phyloP scores from a whole-genome alignment of 1,284 basidiomycete species.

The Sphaerobolus stellatus region DNA sequence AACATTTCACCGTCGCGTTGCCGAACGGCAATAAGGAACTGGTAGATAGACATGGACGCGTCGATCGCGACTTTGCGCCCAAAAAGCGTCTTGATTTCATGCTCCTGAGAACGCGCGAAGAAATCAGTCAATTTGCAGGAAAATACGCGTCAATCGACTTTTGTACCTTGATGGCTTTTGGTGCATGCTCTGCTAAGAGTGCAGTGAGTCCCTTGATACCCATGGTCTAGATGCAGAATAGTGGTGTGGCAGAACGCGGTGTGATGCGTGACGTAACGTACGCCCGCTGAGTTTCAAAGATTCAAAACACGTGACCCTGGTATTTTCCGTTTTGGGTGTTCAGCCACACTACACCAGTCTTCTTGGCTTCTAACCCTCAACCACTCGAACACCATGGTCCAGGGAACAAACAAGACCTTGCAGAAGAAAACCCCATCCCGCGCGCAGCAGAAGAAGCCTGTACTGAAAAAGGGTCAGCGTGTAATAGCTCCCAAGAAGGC shows the following conservation, averaged over 20 bases:
- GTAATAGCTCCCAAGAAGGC: slow-evolving; percentile 73
- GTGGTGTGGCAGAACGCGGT: slow-evolving; percentile 1
- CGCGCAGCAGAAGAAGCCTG: slow-evolving; percentile 60
- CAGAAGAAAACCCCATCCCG: slow-evolving; percentile 44
- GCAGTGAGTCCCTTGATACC: slow-evolving; percentile 93
- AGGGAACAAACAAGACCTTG: slow-evolving; percentile 70
- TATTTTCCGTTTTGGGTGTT: too few species aligned
- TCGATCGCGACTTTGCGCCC: slow-evolving; percentile 99
- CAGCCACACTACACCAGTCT: not conserved
- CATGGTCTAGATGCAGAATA: slow-evolving; percentile 42
- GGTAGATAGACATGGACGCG: slow-evolving; percentile 94
- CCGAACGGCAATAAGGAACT: slow-evolving; percentile 97
- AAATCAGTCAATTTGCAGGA: too few species aligned
- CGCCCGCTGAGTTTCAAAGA: too few species aligned
- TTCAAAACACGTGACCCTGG: not conserved
- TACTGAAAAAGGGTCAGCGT: slow-evolving; percentile 72
- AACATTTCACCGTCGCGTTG: slow-evolving; percentile 96
- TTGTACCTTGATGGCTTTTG: slow-evolving; percentile 67
- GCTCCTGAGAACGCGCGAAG: slow-evolving; percentile 46
- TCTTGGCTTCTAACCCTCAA: not conserved
- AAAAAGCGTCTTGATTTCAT: slow-evolving; percentile 96
- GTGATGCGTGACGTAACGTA: slow-evolving; percentile 8
- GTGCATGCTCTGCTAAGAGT: slow-evolving; percentile 87
- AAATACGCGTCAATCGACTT: not conserved
- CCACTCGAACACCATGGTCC: slow-evolving; percentile 36